Conservation (phyloP, 768 basidiomycete genomes). For the Russula sp. region DNA sequence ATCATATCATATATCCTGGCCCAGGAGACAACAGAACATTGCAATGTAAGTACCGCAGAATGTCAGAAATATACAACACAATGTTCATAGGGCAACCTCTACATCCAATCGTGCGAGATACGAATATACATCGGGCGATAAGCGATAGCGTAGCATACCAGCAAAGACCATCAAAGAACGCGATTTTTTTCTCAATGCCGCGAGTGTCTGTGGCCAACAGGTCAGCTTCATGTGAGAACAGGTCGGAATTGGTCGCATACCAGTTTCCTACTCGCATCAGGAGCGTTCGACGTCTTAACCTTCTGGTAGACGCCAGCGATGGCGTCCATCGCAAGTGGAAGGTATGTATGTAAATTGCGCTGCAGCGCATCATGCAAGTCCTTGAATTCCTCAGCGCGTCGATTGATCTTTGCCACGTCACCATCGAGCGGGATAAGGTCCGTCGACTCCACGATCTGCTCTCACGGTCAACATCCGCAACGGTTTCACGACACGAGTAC, state of each 20-base stretch:
- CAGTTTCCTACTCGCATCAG: constrained; percentile 73
- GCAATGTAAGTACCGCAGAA: not conserved
- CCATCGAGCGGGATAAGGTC: constrained; percentile 82
- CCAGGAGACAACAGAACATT: not conserved
- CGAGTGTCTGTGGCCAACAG: constrained; percentile 46
- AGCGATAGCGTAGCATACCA: constrained; percentile 79
- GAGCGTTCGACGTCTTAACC: constrained; percentile 61
- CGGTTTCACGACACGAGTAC: constrained; percentile 28
- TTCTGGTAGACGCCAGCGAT: constrained; percentile 77
- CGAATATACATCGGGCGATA: constrained; percentile 87
- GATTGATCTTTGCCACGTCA: constrained; percentile 79
- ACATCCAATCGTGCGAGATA: constrained; percentile 83
- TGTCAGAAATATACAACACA: not conserved
- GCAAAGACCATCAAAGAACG: constrained; percentile 85
- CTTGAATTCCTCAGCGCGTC: constrained; percentile 84
- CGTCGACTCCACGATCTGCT: constrained; percentile 79
- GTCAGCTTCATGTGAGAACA: constrained; percentile 24
- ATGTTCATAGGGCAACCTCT: constrained; percentile 63
- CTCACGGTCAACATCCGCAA: not conserved
- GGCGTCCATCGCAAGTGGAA: constrained; percentile 89
- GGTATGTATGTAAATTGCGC: constrained; percentile 81
- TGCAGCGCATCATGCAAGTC: constrained; percentile 82
- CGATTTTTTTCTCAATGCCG: constrained; percentile 68
- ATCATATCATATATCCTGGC: too few species aligned
- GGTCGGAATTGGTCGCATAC: constrained; percentile 37